Evolutionary conservation across 192 early-diverging fungal species (phyloP).

Genomic region (Piromyces sp.): DNA sequence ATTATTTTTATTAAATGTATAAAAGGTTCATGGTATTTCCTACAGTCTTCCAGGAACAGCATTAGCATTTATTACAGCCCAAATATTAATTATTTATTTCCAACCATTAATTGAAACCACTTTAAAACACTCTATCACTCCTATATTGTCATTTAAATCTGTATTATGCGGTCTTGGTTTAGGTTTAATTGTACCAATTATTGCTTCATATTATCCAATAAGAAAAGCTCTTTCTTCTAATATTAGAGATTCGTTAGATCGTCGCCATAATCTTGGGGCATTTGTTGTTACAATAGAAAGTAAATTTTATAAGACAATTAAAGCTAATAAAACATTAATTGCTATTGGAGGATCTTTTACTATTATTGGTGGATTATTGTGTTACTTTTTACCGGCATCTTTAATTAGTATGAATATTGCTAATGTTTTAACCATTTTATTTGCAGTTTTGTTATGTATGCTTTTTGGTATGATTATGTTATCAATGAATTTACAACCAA

Average conservation of each 20-base stretch:
- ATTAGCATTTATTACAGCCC: background rate
- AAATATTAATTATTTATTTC: background rate
- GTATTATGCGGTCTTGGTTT: background rate
- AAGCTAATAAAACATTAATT: background rate
- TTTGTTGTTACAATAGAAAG: background rate
- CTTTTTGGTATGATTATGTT: background rate
- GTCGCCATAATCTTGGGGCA: background rate
- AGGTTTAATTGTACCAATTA: background rate
- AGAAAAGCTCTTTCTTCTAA: background rate
- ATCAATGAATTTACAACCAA: background rate
- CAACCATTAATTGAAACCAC: background rate
- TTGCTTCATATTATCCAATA: background rate
- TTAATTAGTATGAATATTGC: background rate
- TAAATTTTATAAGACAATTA: background rate
- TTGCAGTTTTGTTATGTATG: background rate
- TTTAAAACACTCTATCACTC: background rate
- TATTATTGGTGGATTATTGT: background rate
- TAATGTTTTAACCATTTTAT: background rate
- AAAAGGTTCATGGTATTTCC: background rate
- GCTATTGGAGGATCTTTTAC: background rate
- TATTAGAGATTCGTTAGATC: background rate
- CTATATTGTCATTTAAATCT: background rate
- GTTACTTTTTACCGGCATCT: background rate
- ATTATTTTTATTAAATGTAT: too few species aligned
- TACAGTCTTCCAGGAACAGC: background rate